Conservation (phyloP, 2,329 filamentous ascomycete genomes). For the Scedosporium dehoogii region DNA sequence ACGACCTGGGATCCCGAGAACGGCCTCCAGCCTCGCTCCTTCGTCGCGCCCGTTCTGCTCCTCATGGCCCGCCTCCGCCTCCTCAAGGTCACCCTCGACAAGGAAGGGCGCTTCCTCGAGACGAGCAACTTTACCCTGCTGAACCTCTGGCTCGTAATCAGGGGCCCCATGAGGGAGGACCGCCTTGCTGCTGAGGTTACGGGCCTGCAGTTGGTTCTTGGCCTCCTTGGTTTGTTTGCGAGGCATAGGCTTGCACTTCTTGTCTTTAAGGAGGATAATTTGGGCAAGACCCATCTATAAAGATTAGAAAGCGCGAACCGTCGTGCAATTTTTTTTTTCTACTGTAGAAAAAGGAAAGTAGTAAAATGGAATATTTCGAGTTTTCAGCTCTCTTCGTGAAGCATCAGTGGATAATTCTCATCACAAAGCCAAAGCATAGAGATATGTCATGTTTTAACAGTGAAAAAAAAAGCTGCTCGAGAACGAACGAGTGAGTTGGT, state of each 20-base stretch:
- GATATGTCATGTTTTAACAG: too few relatives aligned
- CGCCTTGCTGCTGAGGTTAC: slow-evolving; percentile 71
- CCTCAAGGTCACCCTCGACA: slow-evolving; percentile 56
- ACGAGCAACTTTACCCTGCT: slow-evolving; percentile 87
- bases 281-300: slow-evolving; percentile 27
- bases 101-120: slow-evolving; percentile 61
- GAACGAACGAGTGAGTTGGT: too few relatives aligned
- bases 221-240: slow-evolving; percentile 74
- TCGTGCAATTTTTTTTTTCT: background rate
- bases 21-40: slow-evolving; percentile 53
- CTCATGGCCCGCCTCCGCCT: slow-evolving; percentile 60
- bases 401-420: too few relatives aligned
- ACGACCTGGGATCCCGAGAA: slow-evolving; percentile 57
- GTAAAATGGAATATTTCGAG: background rate
- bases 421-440: too few relatives aligned
- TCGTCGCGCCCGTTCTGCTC: slow-evolving; percentile 54
- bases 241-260: slow-evolving; percentile 77
- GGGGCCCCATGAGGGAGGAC: slow-evolving; percentile 84
- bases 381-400: too few relatives aligned
- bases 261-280: slow-evolving; percentile 86
- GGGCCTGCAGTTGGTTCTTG: slow-evolving; percentile 64
- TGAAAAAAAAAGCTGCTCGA: too few relatives aligned
- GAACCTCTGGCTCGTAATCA: slow-evolving; percentile 94
- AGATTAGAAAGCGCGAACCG: background rate
- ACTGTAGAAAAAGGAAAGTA: background rate